phyloP scores from a whole-genome alignment of 495 filamentous ascomycete genomes.

The Penicillium coffeae region DNA sequence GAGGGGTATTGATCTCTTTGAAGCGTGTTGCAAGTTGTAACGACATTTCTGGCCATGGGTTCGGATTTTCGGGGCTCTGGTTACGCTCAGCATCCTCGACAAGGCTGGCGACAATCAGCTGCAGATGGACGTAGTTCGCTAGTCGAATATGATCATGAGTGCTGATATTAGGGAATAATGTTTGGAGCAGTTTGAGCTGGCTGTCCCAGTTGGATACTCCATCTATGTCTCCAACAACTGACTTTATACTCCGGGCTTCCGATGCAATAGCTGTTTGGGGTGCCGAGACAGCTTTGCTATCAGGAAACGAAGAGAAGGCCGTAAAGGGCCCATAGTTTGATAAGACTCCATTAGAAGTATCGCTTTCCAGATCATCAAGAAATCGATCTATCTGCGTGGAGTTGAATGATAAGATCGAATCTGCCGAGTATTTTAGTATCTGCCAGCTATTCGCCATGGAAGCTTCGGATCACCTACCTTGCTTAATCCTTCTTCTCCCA shows the following conservation, averaged over 20 bases:
- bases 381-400: background rate
- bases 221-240: background rate
- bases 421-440: too few species aligned
- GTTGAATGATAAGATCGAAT: background rate
- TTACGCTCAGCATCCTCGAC: background rate
- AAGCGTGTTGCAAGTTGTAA: background rate
- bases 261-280: background rate
- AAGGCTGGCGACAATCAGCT: background rate
- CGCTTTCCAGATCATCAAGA: background rate
- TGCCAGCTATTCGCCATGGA: too few species aligned
- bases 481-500: background rate
- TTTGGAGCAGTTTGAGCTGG: background rate
- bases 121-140: background rate
- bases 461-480: too few species aligned
- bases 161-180: background rate
- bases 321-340: background rate
- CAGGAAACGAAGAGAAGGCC: background rate
- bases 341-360: background rate
- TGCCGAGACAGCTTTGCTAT: background rate
- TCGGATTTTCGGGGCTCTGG: background rate
- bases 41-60: background rate
- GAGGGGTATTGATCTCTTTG: background rate
- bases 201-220: background rate
- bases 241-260: background rate
- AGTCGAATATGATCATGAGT: background rate